Base-by-base conservation (phyloP, 805 yeast genomes). In the Ogataea corticis region DNA sequence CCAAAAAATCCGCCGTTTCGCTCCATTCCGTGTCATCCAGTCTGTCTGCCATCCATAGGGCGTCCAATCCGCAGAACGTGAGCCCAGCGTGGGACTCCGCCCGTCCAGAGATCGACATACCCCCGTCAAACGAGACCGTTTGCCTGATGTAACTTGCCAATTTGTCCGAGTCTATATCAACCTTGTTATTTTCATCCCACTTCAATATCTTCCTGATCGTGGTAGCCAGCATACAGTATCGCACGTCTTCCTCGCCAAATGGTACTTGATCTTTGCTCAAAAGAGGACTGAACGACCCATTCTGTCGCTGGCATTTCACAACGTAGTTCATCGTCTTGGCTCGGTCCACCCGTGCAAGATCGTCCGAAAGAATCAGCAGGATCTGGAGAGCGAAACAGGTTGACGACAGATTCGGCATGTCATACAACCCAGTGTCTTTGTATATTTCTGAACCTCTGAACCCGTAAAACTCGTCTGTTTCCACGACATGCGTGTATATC, bases 61-160 rank as follows among this genome's bases (percentile, higher is more conserved):
- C 63, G 0, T 85, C 85, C 18, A 91, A 55, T 0, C 87, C 96
- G 66, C 97, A 91, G 58, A 80, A 92, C 0, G 96, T 85, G 48
- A 86, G 73, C 0, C 98, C 99, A 7, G 89, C 82, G 66, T 92
- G 97, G 2, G 90, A 72, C 62, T 92, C 99, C 19, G 57, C 51
- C 13, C 54, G 49, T 11, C 21, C n/a, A 7, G 49, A 36, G 18
- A 76, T 75, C 4, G 91, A 85, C 37, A 87, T 65, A 0, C 96
- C 97, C 1, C 97, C 97, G 56, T 77, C 81, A 53, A 65, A 73
- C 27, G 72, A 66, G 31, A 70, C 59, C 9, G 67, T 57, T 0
- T 60, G 41, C 15, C 46, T 17, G 1, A 83, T 62, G 58, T 72
- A 81, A 0, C 48, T 45, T 3, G 60, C 59, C 25, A 86, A 57